phyloP scores from a whole-genome alignment of 148 eudicot genomes.

The Gaultheria prostrata region DNA sequence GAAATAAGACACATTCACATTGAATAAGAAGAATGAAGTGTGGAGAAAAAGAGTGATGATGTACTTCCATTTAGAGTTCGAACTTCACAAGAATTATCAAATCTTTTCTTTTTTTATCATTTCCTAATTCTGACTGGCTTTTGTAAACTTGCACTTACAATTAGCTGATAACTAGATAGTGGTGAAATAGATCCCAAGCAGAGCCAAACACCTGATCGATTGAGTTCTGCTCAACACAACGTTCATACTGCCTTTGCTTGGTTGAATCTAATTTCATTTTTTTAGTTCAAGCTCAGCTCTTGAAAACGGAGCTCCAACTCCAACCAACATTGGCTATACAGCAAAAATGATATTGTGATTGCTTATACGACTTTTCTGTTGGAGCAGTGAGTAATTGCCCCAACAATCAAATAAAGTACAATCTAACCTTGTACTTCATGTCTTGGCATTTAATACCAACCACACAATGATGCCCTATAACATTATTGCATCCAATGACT shows the following conservation, averaged over 20 bases:
- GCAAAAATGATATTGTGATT: background rate
- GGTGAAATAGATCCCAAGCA: background rate
- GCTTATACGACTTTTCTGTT: background rate
- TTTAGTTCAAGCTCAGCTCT: background rate
- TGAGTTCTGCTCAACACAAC: background rate
- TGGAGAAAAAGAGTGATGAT: background rate
- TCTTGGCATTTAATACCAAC: conserved; percentile 94
- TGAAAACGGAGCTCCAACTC: background rate
- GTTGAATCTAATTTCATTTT: background rate
- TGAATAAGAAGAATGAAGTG: background rate
- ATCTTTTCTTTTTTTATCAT: background rate
- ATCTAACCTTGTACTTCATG: conserved; percentile 82
- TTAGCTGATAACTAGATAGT: background rate
- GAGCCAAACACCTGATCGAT: background rate
- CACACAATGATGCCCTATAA: conserved; percentile 91
- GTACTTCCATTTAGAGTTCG: background rate
- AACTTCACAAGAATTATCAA: conserved; percentile 4
- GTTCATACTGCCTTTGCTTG: background rate
- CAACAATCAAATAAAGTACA: background rate
- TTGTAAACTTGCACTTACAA: background rate
- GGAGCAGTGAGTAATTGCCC: background rate
- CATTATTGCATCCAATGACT: conserved; percentile 71
- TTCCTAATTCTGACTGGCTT: background rate
- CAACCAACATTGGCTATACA: background rate
- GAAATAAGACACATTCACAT: conserved; percentile 3